phyloP scores from a whole-genome alignment of 176 grass and related monocot species.

The Carex littledalei region DNA sequence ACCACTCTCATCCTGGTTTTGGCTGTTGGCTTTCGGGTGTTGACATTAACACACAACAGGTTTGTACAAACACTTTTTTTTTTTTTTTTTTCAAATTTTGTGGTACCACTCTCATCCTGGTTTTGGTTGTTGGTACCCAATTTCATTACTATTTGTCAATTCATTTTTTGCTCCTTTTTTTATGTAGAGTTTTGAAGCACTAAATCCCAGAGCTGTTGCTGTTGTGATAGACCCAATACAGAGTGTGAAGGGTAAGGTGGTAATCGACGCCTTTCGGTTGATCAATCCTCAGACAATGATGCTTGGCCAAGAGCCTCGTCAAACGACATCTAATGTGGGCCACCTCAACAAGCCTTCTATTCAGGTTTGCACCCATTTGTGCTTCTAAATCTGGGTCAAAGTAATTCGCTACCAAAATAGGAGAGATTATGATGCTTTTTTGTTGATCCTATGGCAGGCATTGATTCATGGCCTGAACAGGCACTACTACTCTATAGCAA shows the following conservation, averaged over 20 bases:
- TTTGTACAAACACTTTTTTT: conserved; percentile 3
- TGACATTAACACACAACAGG: conserved; percentile 98
- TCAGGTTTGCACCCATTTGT: conserved; percentile 43
- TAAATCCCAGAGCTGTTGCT: conserved; percentile 93
- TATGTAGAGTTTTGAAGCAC: conserved; percentile 93
- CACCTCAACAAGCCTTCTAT: conserved; percentile 99
- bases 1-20: conserved; percentile 97
- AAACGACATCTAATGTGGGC: conserved; percentile 96
- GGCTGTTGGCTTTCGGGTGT: conserved; percentile 96
- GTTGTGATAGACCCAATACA: conserved; percentile 98
- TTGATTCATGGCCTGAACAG: conserved; percentile 95
- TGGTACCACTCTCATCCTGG: background rate
- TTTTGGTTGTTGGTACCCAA: background rate
- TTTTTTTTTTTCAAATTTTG: background rate
- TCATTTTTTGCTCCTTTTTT: conserved; percentile 3
- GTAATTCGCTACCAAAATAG: background rate
- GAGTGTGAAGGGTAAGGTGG: conserved; percentile 98
- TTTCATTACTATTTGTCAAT: background rate
- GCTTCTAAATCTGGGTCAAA: background rate
- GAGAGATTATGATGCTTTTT: background rate
- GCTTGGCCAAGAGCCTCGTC: conserved; percentile 95
- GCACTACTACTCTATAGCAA: conserved; percentile 98
- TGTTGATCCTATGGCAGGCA: conserved; percentile 44
- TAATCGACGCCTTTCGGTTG: conserved; percentile 96
- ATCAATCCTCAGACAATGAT: conserved; percentile 99